Evolutionary conservation across 306 rosid genomes (phyloP).

Genomic region (Castanea sativa): DNA sequence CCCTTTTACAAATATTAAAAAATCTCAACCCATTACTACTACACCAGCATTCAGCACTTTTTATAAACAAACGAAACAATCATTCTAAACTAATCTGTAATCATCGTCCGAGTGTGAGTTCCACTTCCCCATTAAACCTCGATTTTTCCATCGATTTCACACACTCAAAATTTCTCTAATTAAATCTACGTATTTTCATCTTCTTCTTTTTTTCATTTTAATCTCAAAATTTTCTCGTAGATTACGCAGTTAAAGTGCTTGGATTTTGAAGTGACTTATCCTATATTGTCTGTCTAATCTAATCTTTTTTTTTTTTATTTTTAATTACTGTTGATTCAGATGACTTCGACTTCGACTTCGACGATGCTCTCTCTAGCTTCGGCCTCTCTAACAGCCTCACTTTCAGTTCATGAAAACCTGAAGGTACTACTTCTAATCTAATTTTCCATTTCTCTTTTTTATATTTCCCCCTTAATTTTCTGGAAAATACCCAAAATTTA

Average conservation of each 20-base stretch:
- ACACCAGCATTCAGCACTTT: no score
- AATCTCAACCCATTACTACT: neutral
- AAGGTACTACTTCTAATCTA: slow-evolving; percentile 35
- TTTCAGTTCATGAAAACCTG: slow-evolving; percentile 32
- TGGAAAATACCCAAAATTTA: no score
- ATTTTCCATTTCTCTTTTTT: neutral
- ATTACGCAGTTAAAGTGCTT: neutral
- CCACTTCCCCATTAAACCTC: neutral
- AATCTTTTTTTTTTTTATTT: neutral
- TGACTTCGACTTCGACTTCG: slow-evolving; percentile 55
- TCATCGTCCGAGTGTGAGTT: slow-evolving; percentile 7
- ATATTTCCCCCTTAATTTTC: no score
- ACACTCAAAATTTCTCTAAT: neutral
- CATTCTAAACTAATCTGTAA: neutral
- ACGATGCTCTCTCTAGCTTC: slow-evolving; percentile 55
- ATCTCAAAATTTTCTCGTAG: neutral
- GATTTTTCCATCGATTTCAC: neutral
- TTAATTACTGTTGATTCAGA: slow-evolving; percentile 8
- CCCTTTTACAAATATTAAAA: neutral
- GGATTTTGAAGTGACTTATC: neutral
- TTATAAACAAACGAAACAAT: no score
- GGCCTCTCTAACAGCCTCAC: slow-evolving; percentile 45
- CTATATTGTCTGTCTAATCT: neutral
- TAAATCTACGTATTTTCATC: neutral
- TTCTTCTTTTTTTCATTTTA: neutral